These are phyloP conservation scores for Vigna mungo DNA, from an alignment of 306 rosid genomes.

Conservation along the genomic window DNA sequence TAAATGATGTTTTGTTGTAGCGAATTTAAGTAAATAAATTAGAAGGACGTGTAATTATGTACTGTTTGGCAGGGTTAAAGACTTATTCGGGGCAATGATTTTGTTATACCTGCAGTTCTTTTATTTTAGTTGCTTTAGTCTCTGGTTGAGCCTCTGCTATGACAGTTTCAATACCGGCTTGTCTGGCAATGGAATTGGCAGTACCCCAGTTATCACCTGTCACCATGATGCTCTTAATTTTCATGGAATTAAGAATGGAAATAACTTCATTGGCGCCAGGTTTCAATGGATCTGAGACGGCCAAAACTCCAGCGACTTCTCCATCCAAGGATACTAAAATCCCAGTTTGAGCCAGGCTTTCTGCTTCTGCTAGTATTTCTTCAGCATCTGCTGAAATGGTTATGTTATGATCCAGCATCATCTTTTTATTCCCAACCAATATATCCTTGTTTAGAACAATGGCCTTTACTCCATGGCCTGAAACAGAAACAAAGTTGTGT, in stretches of 20 bases:
- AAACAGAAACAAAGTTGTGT: slow-evolving; percentile 62
- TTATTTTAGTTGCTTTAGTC: slow-evolving; percentile 67
- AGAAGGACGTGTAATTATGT: background rate
- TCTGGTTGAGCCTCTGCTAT: slow-evolving; percentile 85
- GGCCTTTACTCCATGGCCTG: slow-evolving; percentile 87
- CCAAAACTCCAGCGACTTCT: slow-evolving; percentile 65
- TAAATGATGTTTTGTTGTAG: background rate
- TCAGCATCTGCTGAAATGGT: slow-evolving; percentile 60
- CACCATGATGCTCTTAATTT: slow-evolving; percentile 74
- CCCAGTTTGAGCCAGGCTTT: slow-evolving; percentile 77
- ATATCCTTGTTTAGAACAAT: slow-evolving; percentile 59
- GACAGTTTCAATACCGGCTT: slow-evolving; percentile 75
- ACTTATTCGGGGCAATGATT: slow-evolving; percentile 9
- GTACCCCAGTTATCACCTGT: slow-evolving; percentile 97
- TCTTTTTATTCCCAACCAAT: slow-evolving; percentile 76
- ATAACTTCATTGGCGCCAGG: slow-evolving; percentile 70
- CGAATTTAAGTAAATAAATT: background rate
- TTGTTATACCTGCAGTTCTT: slow-evolving; percentile 71
- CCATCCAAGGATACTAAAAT: slow-evolving; percentile 65
- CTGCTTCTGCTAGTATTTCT: slow-evolving; percentile 67
- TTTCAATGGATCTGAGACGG: slow-evolving; percentile 85
- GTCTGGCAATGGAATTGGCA: slow-evolving; percentile 80
- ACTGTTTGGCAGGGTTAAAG: background rate
- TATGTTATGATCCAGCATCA: slow-evolving; percentile 64
- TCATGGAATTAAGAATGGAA: slow-evolving; percentile 82